A percentile compares a stretch with the other conserved stretches of the same genome.
Conservation (phyloP, 2,329 filamentous ascomycete genomes). For the Colletotrichum ledebouriae region DNA sequence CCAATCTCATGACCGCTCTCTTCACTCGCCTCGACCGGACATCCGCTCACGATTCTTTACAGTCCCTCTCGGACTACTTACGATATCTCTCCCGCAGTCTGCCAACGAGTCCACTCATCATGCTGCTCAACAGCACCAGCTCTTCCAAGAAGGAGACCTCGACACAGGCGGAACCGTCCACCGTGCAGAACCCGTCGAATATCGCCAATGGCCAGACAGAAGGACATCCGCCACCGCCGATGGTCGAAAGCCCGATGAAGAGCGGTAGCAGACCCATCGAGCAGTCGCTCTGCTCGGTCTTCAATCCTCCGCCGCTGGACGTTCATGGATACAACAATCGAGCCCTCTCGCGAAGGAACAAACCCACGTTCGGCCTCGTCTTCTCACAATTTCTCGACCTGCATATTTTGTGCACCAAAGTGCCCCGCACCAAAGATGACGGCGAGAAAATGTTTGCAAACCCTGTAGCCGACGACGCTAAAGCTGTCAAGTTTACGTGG, state of each 20-base stretch:
- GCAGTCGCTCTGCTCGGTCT: conserved; percentile 64
- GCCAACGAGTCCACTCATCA: conserved; percentile 60
- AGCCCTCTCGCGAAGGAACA: conserved; percentile 52
- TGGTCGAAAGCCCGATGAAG: background rate
- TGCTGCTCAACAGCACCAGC: conserved; percentile 68
- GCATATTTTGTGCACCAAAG: conserved; percentile 64
- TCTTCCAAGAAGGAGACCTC: conserved; percentile 36
- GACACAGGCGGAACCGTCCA: background rate
- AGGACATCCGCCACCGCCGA: conserved; percentile 20
- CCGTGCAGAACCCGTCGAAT: too few relatives aligned
- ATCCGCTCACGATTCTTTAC: conserved; percentile 63
- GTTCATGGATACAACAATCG: conserved; percentile 44
- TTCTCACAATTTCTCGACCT: conserved; percentile 68
- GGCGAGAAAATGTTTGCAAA: conserved; percentile 52
- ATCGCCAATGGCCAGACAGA: background rate
- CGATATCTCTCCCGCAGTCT: conserved; percentile 59
- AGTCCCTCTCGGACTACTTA: conserved; percentile 62
- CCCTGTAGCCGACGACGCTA: background rate
- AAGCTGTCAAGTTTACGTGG: conserved; percentile 52
- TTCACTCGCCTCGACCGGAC: conserved; percentile 63
- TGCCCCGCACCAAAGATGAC: conserved; percentile 58
- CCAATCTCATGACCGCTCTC: conserved; percentile 63
- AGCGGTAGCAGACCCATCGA: conserved; percentile 49
- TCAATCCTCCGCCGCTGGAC: conserved; percentile 53
- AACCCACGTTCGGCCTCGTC: conserved; percentile 66